Conservation (phyloP, 208 protist genomes). For the Porcisia hertigi region DNA sequence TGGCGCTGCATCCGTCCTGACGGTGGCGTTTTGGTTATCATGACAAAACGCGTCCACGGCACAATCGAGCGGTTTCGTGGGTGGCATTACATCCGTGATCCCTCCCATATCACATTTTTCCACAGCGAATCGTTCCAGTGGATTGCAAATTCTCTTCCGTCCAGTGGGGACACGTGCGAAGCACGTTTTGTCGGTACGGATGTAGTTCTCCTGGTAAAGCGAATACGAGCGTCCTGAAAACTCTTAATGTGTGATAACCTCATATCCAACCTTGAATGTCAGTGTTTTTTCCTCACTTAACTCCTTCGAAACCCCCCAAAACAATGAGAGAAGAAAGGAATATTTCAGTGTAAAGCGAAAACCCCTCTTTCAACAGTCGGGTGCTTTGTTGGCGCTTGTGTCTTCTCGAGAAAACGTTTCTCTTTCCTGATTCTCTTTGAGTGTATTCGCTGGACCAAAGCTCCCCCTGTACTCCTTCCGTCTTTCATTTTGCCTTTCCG, state of each 20-base stretch:
- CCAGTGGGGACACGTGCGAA: conserved; percentile 5
- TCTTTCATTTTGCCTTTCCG: conserved; percentile 2
- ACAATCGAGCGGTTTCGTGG: conserved; percentile 43
- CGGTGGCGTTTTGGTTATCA: conserved; percentile 45
- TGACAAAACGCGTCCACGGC: conserved; percentile 53
- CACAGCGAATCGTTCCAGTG: conserved; percentile 35
- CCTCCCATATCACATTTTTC: conserved; percentile 60
- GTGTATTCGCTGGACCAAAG: no score
- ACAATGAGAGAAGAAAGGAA: not conserved
- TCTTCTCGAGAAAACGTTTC: no score
- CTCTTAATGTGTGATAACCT: not conserved
- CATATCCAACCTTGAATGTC: not conserved
- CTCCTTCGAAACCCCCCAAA: no score
- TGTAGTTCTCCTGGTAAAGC: conserved; percentile 36
- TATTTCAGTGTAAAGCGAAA: not conserved
- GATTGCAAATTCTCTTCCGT: conserved; percentile 20
- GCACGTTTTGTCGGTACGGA: conserved; percentile 20
- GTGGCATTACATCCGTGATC: conserved; percentile 69
- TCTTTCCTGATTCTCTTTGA: no score
- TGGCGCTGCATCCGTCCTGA: conserved; percentile 25
- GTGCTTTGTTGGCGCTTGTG: not conserved
- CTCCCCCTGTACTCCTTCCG: not conserved
- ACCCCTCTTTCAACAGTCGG: not conserved
- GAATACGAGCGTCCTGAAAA: not conserved
- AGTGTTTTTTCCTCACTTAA: no score